A percentile compares a stretch with the other conserved stretches of the same genome.
Conservation (phyloP, 495 filamentous ascomycete genomes). For the Cercophora newfieldiana region DNA sequence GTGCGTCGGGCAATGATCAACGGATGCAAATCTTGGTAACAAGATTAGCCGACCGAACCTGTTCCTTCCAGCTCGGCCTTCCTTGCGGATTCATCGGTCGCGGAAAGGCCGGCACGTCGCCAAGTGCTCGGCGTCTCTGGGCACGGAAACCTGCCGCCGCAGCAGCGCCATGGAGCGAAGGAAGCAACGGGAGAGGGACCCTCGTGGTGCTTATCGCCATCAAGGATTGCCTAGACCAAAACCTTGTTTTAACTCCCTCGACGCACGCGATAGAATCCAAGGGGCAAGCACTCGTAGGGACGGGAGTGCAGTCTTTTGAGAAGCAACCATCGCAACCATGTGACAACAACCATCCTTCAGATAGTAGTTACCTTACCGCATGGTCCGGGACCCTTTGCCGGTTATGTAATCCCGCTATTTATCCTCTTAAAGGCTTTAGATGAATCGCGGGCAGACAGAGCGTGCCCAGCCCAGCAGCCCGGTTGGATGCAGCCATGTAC, state of each 20-base stretch:
- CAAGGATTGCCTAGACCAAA: no score
- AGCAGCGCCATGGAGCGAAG: neutral
- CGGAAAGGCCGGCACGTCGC: slow-evolving; percentile 12
- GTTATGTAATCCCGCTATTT: slow-evolving; percentile 11
- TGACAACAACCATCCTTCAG: neutral
- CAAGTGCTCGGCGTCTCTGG: slow-evolving; percentile 11
- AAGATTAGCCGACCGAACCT: slow-evolving; percentile 11
- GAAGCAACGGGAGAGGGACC: neutral
- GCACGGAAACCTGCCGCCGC: slow-evolving; percentile 9
- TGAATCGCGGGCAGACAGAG: neutral
- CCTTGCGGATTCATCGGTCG: neutral
- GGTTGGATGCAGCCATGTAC: neutral
- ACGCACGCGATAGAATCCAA: no score
- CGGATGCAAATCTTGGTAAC: slow-evolving; percentile 7
- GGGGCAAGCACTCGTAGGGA: no score
- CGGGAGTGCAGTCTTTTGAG: neutral
- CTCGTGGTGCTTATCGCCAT: neutral
- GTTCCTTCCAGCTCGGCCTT: neutral
- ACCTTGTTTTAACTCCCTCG: no score
- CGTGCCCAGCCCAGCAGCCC: slow-evolving; percentile 1
- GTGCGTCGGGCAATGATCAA: slow-evolving; percentile 1
- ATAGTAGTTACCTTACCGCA: neutral
- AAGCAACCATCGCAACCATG: neutral
- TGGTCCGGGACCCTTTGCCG: neutral
- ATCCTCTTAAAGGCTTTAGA: slow-evolving; percentile 17